phyloP scores from a whole-genome alignment of 495 filamentous ascomycete species.

The Hypoxylon fuscum region DNA sequence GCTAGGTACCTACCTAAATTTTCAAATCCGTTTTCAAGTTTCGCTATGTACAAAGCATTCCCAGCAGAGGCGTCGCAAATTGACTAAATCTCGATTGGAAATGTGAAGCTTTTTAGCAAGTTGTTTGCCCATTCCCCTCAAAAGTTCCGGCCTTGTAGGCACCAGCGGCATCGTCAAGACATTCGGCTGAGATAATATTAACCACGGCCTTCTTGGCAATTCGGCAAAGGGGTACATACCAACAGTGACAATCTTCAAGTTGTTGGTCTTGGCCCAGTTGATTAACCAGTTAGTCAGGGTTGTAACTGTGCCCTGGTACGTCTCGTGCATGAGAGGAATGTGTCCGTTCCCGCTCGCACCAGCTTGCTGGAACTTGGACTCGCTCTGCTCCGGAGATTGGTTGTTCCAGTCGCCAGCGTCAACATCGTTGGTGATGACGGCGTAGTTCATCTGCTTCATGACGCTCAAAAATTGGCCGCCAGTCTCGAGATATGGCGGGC shows the following conservation, averaged over 20 bases:
- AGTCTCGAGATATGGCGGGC: slow-evolving; percentile 61
- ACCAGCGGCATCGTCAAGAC: slow-evolving; percentile 56
- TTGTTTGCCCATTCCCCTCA: slow-evolving; percentile 33
- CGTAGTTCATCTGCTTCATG: slow-evolving; percentile 59
- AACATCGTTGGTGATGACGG: slow-evolving; percentile 64
- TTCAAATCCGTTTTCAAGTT: too few species aligned
- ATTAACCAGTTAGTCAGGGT: slow-evolving; percentile 61
- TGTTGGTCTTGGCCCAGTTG: slow-evolving; percentile 61
- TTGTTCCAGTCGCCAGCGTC: slow-evolving; percentile 65
- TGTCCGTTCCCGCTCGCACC: slow-evolving; percentile 60
- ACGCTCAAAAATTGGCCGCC: slow-evolving; percentile 53
- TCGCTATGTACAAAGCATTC: too few species aligned
- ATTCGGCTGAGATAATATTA: slow-evolving; percentile 54
- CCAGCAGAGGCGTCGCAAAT: too few species aligned
- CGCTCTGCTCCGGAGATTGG: slow-evolving; percentile 51
- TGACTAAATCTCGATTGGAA: background rate
- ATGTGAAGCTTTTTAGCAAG: slow-evolving; percentile 28
- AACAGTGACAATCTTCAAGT: slow-evolving; percentile 61
- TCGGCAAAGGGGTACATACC: slow-evolving; percentile 42
- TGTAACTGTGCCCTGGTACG: slow-evolving; percentile 56
- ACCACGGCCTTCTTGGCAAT: slow-evolving; percentile 11
- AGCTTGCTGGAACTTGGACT: slow-evolving; percentile 54
- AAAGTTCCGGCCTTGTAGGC: slow-evolving; percentile 56
- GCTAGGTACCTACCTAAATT: too few species aligned
- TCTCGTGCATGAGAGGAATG: slow-evolving; percentile 66